These are phyloP conservation scores for Sarocladium brachiariae DNA, from an alignment of 2,329 filamentous ascomycete genomes.

Conservation along the genomic window DNA sequence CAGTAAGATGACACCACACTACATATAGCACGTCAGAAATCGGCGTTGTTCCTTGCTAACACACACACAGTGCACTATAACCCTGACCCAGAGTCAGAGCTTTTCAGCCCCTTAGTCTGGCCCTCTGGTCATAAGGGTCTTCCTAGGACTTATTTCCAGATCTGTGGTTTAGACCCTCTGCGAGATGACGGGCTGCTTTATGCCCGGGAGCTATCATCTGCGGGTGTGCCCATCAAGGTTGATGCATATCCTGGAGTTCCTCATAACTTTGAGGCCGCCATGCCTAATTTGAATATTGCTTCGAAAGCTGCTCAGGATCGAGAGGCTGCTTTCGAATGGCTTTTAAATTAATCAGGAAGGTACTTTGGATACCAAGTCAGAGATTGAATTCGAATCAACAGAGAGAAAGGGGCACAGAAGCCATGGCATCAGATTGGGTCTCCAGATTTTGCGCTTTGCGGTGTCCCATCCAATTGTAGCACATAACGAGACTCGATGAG, in stretches of 20 bases:
- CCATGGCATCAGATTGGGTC: too few species aligned
- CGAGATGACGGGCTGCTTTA: conserved; percentile 2
- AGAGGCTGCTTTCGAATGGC: not conserved
- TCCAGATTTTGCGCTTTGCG: too few species aligned
- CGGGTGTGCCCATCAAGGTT: conserved; percentile 5
- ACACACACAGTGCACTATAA: not conserved
- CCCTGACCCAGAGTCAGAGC: conserved; percentile 3
- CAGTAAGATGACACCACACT: not conserved
- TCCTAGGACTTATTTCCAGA: not conserved
- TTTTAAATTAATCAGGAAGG: not conserved
- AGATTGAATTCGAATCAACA: not conserved
- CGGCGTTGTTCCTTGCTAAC: not conserved
- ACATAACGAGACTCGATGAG: too few species aligned
- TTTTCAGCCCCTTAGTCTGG: conserved; percentile 4
- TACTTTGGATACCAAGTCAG: not conserved
- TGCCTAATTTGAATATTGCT: not conserved
- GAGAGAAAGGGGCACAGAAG: too few species aligned
- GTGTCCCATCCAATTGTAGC: too few species aligned
- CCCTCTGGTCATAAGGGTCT: conserved; percentile 5
- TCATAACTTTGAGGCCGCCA: conserved; percentile 1
- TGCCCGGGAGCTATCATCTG: not conserved
- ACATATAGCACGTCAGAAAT: not conserved
- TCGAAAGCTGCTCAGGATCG: not conserved
- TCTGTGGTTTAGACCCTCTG: conserved; percentile 2
- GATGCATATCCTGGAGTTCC: conserved; percentile 2